Evolutionary conservation across 169 alveolate genomes (phyloP), one percentile per base, ranked within the genome.

Genomic region (Toxoplasma gondii): DNA sequence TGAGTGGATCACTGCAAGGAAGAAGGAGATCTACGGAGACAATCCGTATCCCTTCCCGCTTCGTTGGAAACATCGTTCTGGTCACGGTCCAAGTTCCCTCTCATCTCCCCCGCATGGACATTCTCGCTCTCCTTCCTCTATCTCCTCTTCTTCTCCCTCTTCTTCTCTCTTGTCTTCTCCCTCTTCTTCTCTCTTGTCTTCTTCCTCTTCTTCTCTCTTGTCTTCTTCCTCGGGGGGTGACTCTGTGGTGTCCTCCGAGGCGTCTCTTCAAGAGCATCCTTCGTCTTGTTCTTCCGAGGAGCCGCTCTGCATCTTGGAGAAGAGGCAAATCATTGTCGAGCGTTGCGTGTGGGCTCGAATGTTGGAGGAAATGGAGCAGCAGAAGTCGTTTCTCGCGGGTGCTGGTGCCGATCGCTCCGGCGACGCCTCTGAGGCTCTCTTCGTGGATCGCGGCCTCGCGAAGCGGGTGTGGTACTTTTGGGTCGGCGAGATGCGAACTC

Each of bases 301-400:
- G 96, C 39, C 92, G 64, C 27, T 31, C 58, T 44, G 91, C 45
- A 83, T 94, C 27, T 80, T 94, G 54, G 93, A 80, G 88, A 69
- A 92, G 88, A 44, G 96, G 31, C 96, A 94, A 34, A 92, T 88
- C 29, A 94, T 94, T 17, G 70, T 94, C 38, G 96, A 94, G 80
- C 84, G 96, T 4, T 86, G 94, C 49, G 83, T 90, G 64, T 94
- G 93, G 93, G 54, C 39, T 38, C 93, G 93, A 9, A 82, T 88
- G 86, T 44, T 86, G 12, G 96, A 67, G 45, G 94, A 84, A 67
- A 67, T 49, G 83, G 91, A 88, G 91, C 93, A 90, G 92, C 94
- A 94, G 83, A 69, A 78, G 81, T 64, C 78, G 38, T 58, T 74
- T 31, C 91, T 84, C 69, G 44, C 94, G 0, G 34, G 81, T 34